phyloP scores from a whole-genome alignment of 2,329 filamentous ascomycete genomes.

The Apiospora aurea region DNA sequence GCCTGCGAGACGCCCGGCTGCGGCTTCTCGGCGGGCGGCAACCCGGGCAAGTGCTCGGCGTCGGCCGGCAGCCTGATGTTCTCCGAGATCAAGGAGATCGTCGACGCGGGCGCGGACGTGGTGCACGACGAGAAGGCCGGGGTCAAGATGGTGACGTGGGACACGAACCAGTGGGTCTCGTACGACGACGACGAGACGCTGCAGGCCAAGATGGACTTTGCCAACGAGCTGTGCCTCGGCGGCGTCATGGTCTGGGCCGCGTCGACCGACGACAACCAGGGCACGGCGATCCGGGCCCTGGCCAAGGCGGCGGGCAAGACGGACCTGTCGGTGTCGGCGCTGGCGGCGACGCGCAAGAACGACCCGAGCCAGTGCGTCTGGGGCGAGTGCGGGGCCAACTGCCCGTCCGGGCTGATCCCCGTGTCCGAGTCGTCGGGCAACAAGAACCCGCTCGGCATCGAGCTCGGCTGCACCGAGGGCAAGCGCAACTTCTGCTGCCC shows the following conservation, averaged over 20 bases:
- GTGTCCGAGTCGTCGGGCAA: neutral
- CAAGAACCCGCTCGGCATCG: neutral
- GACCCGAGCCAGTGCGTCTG: neutral
- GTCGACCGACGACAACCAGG: too few species aligned
- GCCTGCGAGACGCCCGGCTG: constrained; percentile 32
- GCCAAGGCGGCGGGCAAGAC: too few species aligned
- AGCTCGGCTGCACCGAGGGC: too few species aligned
- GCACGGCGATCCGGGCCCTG: too few species aligned
- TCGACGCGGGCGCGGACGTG: neutral
- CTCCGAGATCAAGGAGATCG: neutral
- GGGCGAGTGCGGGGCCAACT: neutral
- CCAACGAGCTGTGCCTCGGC: constrained; percentile 36
- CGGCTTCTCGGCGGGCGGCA: neutral
- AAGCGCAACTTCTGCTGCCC: too few species aligned
- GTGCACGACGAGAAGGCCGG: constrained; percentile 29
- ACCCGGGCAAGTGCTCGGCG: neutral
- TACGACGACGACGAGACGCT: constrained; percentile 42
- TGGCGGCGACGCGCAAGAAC: too few species aligned
- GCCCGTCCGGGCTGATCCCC: neutral
- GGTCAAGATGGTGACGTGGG: constrained; percentile 39
- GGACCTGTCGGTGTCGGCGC: too few species aligned
- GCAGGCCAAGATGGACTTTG: constrained; percentile 38
- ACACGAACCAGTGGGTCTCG: constrained; percentile 41
- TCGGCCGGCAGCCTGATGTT: neutral
- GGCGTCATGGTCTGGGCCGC: constrained; percentile 27